Conservation (phyloP, 1,284 basidiomycete species). For the Ustilago loliicola region DNA sequence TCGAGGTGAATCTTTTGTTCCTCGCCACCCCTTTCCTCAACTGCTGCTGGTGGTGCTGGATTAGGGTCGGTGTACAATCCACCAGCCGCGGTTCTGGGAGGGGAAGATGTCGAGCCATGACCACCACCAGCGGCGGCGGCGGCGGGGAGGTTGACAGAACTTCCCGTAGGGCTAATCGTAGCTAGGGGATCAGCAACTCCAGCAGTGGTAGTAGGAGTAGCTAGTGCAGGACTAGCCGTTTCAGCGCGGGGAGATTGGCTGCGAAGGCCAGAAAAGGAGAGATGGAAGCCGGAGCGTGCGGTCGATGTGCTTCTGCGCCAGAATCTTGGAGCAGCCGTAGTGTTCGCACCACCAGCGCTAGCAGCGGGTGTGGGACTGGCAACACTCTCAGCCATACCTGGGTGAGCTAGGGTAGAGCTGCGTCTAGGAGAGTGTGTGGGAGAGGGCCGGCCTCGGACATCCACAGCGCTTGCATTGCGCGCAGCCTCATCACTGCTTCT, state of each 20-base stretch:
- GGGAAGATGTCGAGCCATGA: neutral
- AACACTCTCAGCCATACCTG: constrained; percentile 25
- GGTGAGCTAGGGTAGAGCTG: constrained; percentile 34
- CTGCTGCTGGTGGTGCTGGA: neutral
- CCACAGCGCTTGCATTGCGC: neutral
- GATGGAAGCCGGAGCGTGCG: constrained; percentile 41
- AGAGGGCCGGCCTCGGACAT: constrained; percentile 21
- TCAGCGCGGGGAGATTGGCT: constrained; percentile 30
- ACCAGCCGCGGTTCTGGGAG: neutral
- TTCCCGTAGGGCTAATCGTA: neutral
- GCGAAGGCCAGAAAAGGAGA: constrained; percentile 43
- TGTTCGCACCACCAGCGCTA: neutral
- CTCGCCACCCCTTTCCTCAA: constrained; percentile 10
- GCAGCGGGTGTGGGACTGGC: constrained; percentile 5
- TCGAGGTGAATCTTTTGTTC: constrained; percentile 18
- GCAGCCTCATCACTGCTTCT: constrained; percentile 16
- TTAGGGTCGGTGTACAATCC: neutral
- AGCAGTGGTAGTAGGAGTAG: constrained; percentile 16
- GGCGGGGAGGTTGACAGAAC: constrained; percentile 1
- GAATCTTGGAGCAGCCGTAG: constrained; percentile 30
- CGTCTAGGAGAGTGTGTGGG: constrained; percentile 29
- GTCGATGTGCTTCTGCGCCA: constrained; percentile 49
- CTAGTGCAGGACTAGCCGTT: neutral
- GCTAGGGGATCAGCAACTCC: constrained; percentile 7
- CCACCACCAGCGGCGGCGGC: constrained; percentile 1